phyloP scores from a whole-genome alignment of 352 stramenopile genomes.

The Pythium oligandrum region DNA sequence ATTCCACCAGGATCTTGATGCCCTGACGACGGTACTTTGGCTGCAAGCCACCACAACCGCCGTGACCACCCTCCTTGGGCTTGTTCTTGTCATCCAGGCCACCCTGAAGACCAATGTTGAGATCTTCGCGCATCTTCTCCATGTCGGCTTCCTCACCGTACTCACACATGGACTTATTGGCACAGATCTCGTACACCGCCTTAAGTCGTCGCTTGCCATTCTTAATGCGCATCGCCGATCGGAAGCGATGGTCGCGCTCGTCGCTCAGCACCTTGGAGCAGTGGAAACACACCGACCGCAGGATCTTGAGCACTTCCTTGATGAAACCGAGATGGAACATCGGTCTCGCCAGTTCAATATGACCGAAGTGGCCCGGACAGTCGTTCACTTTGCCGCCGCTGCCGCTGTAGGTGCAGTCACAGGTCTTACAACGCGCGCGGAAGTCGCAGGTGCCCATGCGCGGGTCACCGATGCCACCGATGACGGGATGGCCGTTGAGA shows the following conservation, averaged over 20 bases:
- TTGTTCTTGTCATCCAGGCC: conserved; percentile 82
- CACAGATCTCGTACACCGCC: conserved; percentile 93
- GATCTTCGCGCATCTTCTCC: conserved; percentile 86
- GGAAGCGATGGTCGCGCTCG: conserved; percentile 80
- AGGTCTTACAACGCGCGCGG: conserved; percentile 87
- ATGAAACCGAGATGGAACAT: conserved; percentile 99
- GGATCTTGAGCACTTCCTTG: conserved; percentile 92
- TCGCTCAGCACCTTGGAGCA: conserved; percentile 95
- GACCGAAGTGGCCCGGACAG: conserved; percentile 98
- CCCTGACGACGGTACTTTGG: conserved; percentile 96
- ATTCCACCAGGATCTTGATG: conserved; percentile 94
- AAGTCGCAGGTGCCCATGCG: conserved; percentile 95
- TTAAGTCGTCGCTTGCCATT: conserved; percentile 90
- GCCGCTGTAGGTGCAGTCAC: conserved; percentile 90
- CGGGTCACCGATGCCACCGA: conserved; percentile 97
- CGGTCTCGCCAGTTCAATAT: conserved; percentile 96
- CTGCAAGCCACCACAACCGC: conserved; percentile 81
- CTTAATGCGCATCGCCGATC: conserved; percentile 81
- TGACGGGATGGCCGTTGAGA: conserved; percentile 94
- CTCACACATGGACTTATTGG: conserved; percentile 86
- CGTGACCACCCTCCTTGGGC: conserved; percentile 74
- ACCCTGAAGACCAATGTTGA: conserved; percentile 82
- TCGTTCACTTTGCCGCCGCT: conserved; percentile 94
- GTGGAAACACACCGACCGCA: conserved; percentile 96
- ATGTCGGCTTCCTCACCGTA: conserved; percentile 83